Percentiles rank a stretch among this genome's conserved stretches.
Conservation (phyloP, 495 filamentous ascomycete genomes). For the Amniculicola lignicola region DNA sequence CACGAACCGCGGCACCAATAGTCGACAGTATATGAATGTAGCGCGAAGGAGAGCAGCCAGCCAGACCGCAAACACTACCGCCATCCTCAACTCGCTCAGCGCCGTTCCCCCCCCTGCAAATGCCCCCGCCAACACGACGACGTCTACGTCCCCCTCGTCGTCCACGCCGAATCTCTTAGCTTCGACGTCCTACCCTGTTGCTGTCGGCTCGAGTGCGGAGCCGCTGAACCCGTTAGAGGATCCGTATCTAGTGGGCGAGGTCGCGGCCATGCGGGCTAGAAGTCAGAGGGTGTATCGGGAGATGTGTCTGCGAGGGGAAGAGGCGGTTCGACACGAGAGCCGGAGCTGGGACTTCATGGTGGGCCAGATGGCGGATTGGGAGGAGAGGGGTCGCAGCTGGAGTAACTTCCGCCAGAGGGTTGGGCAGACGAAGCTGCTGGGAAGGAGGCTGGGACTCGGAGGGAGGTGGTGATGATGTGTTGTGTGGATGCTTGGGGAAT, state of each 20-base stretch:
- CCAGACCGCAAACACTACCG: slow-evolving; percentile 23
- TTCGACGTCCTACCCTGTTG: slow-evolving; percentile 16
- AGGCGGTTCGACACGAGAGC: slow-evolving; percentile 31
- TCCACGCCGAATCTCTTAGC: slow-evolving; percentile 10
- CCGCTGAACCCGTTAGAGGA: slow-evolving; percentile 34
- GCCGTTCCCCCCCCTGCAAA: slow-evolving; percentile 17
- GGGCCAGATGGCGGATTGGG: slow-evolving; percentile 39
- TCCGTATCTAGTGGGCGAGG: slow-evolving; percentile 37
- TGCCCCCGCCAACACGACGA: not conserved
- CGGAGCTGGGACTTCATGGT: slow-evolving; percentile 41
- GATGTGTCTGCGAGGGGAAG: slow-evolving; percentile 34
- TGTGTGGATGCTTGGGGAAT: too few relatives aligned
- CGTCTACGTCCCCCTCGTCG: not conserved
- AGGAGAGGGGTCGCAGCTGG: slow-evolving; percentile 36
- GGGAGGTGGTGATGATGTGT: too few relatives aligned
- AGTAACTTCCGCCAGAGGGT: slow-evolving; percentile 25
- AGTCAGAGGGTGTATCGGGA: slow-evolving; percentile 32
- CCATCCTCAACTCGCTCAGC: slow-evolving; percentile 25
- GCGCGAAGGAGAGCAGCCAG: slow-evolving; percentile 35
- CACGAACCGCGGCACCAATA: slow-evolving; percentile 24
- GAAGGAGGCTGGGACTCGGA: slow-evolving; percentile 24
- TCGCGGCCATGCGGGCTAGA: slow-evolving; percentile 28
- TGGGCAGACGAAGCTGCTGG: slow-evolving; percentile 29
- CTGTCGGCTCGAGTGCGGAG: not conserved
- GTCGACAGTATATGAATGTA: slow-evolving; percentile 34